Evolutionary conservation across 192 early-diverging fungal genomes (phyloP), one percentile per base, ranked within the genome.

Genomic region (Podila horticola): DNA sequence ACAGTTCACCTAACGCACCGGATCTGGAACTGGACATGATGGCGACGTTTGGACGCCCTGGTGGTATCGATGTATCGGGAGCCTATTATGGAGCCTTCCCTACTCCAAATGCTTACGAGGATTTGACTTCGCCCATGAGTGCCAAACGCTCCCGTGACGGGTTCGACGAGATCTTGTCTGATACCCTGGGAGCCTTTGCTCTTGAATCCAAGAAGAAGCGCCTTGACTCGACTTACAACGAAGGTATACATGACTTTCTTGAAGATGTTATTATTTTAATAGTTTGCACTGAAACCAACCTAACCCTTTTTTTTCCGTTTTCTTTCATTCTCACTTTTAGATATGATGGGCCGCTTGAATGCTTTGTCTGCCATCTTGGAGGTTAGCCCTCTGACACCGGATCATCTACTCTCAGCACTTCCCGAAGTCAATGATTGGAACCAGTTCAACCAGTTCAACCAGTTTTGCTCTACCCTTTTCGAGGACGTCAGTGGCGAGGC

Each of bases 181-280:
- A 84, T 41, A 84, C 72, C 4, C 59, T 84, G 13, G 77, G 71
- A 28, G 69, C 64, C 0, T 84, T 84, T 68, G 68, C 63, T 51
- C 31, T 64, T 20, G 83, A 84, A 8, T 68, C 79, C 49, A 84
- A 84, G 49, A 84, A 74, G 60, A 82, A 69, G 45, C 59, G 66
- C 15, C 62, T 74, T 20, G 73, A 84, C 7, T 66, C 72, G 11
- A 51, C 65, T 10, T 84, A 84, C 31, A 73, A 82, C 38, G 66
- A 81, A 57, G 77, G 83, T 84, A 15, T 45, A 74, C 33, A 30
- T 57, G 19, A 10, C 31, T 60, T 26, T 51, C 20, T 36, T 20
- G 31, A 10, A 29, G 12, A 59, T 66, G 15, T 5, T 28, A 26
- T 29, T 41, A 29, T 50, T n/a, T 10, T 65, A 65, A 15, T 57